Evolutionary conservation across 148 eudicot genomes (phyloP).

Genomic region (Rhododendron simsii): DNA sequence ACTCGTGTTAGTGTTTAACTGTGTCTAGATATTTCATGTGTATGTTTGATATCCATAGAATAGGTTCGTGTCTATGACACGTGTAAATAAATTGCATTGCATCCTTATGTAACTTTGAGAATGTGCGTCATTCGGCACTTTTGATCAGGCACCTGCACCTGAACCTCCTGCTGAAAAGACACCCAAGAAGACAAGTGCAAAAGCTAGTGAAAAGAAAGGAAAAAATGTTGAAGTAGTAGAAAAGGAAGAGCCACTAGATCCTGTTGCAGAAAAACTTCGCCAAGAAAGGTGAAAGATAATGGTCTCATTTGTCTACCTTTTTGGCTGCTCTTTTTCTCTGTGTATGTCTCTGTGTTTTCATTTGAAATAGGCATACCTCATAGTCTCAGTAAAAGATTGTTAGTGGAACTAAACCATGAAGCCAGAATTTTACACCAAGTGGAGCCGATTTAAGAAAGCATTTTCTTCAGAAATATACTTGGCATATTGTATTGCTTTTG

Average conservation of each 20-base stretch:
- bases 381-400: neutral
- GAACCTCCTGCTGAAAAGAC: constrained; percentile 30
- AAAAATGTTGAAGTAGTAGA: constrained; percentile 28
- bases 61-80: neutral
- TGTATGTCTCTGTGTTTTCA: neutral
- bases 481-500: no score
- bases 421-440: no score
- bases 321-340: neutral
- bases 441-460: no score
- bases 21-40: neutral
- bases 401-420: neutral
- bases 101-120: neutral
- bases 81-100: neutral
- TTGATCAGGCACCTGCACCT: constrained; percentile 36
- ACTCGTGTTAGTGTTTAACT: neutral
- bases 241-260: constrained; percentile 40
- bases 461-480: no score
- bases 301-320: neutral
- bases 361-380: neutral
- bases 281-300: constrained; percentile 37
- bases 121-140: neutral
- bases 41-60: neutral
- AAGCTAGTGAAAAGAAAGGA: constrained; percentile 37
- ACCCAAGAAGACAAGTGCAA: constrained; percentile 36
- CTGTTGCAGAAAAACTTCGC: constrained; percentile 50